Evolutionary conservation across 768 basidiomycete species (phyloP), one percentile per base, ranked within the genome.

Genomic region (Pisolithus sp.): DNA sequence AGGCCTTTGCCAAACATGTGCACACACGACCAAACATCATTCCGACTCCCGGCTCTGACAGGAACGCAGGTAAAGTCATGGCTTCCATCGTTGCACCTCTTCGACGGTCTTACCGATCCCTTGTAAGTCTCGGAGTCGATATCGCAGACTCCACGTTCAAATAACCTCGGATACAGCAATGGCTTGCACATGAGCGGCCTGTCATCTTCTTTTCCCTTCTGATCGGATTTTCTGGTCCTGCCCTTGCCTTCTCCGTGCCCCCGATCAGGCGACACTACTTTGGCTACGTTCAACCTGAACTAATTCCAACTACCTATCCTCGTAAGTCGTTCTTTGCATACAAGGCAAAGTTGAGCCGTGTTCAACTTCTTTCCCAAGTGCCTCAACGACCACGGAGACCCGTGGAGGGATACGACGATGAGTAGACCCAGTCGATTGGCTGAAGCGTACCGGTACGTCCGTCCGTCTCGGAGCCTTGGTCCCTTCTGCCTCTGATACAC

Each of bases 181-280:
- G 86, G 44, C 81, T 85, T 59, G 90, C 92, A 36, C 92, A 95
- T 71, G 92, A 95, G 70, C 82, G 80, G 61, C 92, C 92, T 26
- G 88, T 91, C 67, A 80, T 93, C 67, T 93, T 93, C 75, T 95
- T 84, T 71, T 92, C 92, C 10, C 76, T 83, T 64, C 68, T 83
- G 45, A 71, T 95, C 51, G 92, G 91, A 48, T 60, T 73, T 51
- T 76, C 83, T 59, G 92, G 92, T 2, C 92, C 92, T 10, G 72
- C 85, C 23, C 71, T 92, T 68, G 84, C 84, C 40, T 57, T 89
- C 40, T 71, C 75, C 39, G 76, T 93, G 17, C 92, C 92, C n/a
- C 87, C 90, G 18, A 76, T 93, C 56, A 85, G 89, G 51, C 71
- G 64, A 45, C 74, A 79, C 60, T 72, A 73, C n/a, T 69, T 88